Base-by-base conservation (phyloP, 768 basidiomycete species). In the Suillus decipiens region DNA sequence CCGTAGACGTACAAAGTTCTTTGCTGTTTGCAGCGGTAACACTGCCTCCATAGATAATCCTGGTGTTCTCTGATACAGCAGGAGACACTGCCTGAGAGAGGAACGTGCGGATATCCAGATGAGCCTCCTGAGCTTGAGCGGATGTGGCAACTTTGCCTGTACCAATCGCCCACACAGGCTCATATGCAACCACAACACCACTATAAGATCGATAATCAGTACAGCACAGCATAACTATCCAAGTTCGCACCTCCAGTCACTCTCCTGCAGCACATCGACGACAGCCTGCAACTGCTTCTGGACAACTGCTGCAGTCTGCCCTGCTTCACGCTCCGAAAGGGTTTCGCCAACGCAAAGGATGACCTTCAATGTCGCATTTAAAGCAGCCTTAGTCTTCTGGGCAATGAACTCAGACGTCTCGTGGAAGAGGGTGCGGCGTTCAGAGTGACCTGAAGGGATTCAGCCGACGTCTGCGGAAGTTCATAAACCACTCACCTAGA, bases 131-230 rank as follows among this genome's bases (percentile, higher is more conserved):
- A 1, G 97, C 97, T 80, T 98, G 92, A n/a, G 81, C 82, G 0
- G 92, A 81, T 37, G 93, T 93, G 51, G 96, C 96, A 59, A 97
- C 96, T 76, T 92, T 96, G 66, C 96, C 96, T 14, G 96, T 98
- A 51, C 97, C 97, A 75, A 99, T 99, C 39, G 97, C 96, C 96
- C 97, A 99, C 19, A 99, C 93, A 48, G 95, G 93, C 76, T 96
- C 94, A 76, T 96, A 99, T 22, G 97, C 97, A 70, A 99, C 84
- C 63, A 99, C 96, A 71, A 99, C 82, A 66, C 92, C 87, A 71
- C 95, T 96, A 65, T 7, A 62, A 24, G 17, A 8, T 37, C 22
- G 39, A 48, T 24, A 42, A 36, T 33, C 22, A 61, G 28, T 41
- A 51, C 28, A 39, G 47, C 28, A 51, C 31, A 33, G 24, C 3